Conservation (phyloP, 495 filamentous ascomycete genomes). For the Hypoxylon fragiforme region DNA sequence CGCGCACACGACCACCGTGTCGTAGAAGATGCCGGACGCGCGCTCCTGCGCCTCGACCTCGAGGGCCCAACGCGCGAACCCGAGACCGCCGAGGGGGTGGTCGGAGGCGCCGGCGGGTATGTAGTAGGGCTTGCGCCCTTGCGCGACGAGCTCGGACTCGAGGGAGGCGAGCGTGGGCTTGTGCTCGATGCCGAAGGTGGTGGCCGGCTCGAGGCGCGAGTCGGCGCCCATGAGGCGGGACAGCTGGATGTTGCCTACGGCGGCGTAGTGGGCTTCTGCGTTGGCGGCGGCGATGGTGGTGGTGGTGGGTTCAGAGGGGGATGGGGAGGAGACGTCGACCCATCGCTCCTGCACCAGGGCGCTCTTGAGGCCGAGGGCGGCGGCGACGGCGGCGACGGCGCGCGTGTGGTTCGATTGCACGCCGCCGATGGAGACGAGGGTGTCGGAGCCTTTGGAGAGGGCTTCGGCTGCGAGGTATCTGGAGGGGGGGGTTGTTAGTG, state of each 20-base stretch:
- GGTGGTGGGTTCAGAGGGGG: no score
- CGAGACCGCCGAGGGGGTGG: conserved; percentile 66
- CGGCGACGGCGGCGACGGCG: conserved; percentile 61
- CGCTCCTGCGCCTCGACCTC: conserved; percentile 62
- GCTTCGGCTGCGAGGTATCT: conserved; percentile 62
- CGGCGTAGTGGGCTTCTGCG: conserved; percentile 48
- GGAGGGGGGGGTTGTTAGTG: neutral
- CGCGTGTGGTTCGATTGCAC: conserved; percentile 70
- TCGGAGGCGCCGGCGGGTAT: conserved; percentile 68
- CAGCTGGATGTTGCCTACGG: conserved; percentile 65
- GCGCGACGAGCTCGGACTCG: conserved; percentile 45
- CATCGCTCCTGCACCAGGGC: conserved; percentile 65
- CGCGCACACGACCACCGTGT: conserved; percentile 63
- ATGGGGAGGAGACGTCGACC: conserved; percentile 48
- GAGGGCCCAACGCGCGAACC: conserved; percentile 67
- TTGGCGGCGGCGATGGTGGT: neutral
- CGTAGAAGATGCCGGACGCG: conserved; percentile 60
- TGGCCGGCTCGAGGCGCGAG: conserved; percentile 50
- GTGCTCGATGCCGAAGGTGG: conserved; percentile 62
- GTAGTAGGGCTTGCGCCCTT: conserved; percentile 62
- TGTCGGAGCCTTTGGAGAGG: conserved; percentile 54
- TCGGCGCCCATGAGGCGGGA: conserved; percentile 64
- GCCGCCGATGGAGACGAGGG: conserved; percentile 65
- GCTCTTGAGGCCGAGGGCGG: conserved; percentile 54
- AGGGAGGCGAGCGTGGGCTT: conserved; percentile 55